Percentiles rank a stretch among this genome's conserved stretches.
Evolutionary conservation across 2,329 filamentous ascomycete genomes (phyloP).

Genomic region (Gaeumannomyces sp.): DNA sequence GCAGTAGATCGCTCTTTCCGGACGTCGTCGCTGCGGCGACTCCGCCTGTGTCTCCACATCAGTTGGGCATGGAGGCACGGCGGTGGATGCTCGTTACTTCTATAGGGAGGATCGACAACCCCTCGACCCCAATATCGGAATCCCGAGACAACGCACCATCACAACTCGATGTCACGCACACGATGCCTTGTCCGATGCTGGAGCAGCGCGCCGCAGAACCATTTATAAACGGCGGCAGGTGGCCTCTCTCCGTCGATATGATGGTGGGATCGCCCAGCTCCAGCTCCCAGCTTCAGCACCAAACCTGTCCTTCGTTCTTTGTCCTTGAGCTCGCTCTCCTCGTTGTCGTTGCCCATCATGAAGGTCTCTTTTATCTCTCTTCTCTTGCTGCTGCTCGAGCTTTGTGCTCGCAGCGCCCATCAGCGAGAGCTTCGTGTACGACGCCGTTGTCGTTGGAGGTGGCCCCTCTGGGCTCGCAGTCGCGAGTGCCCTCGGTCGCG

Average conservation of each 20-base stretch:
- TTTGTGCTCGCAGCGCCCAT: background rate
- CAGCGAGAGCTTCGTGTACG: conserved; percentile 27
- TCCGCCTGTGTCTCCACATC: background rate
- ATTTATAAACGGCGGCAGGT: background rate
- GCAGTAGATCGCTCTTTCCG: background rate
- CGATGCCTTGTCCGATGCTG: background rate
- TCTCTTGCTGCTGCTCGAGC: background rate
- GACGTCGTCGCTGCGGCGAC: no score
- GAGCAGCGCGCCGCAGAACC: no score
- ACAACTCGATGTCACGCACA: background rate
- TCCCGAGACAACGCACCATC: background rate
- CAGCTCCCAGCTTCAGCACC: conserved; percentile 1
- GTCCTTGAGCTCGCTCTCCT: background rate
- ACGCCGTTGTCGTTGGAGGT: conserved; percentile 52
- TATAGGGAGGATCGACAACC: background rate
- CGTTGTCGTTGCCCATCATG: background rate
- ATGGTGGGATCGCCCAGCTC: conserved; percentile 3
- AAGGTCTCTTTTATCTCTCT: background rate
- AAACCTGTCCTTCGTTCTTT: background rate
- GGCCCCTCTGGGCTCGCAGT: conserved; percentile 50
- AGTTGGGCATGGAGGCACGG: background rate
- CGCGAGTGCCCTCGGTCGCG: conserved; percentile 52
- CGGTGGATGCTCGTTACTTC: background rate
- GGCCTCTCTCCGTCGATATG: background rate
- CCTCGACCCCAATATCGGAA: background rate